phyloP scores from a whole-genome alignment of 2,329 filamentous ascomycete genomes.

The Kalmusia sp. region DNA sequence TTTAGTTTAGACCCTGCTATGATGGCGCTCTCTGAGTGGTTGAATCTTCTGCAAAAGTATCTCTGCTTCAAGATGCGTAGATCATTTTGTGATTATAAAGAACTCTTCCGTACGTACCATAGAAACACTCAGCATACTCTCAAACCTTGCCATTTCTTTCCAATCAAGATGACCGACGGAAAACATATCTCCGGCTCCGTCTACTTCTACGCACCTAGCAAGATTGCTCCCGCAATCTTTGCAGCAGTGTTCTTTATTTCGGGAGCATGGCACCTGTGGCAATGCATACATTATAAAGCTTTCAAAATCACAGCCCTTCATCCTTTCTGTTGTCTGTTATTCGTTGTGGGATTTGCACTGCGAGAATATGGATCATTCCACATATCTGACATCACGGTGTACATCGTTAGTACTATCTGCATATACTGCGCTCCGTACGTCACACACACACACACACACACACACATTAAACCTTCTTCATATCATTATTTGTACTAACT shows the following conservation, averaged over 20 bases:
- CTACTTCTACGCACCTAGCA: slow-evolving; percentile 58
- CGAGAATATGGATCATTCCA: slow-evolving; percentile 60
- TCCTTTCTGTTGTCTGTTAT: slow-evolving; percentile 60
- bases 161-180: slow-evolving; percentile 9
- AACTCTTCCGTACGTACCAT: neutral
- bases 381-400: slow-evolving; percentile 51
- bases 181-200: slow-evolving; percentile 22
- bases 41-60: neutral
- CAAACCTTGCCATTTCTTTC: neutral
- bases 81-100: neutral
- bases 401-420: slow-evolving; percentile 45
- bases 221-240: slow-evolving; percentile 60
- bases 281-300: slow-evolving; percentile 62
- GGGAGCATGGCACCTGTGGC: slow-evolving; percentile 56
- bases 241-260: slow-evolving; percentile 53
- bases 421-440: slow-evolving; percentile 44
- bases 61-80: neutral
- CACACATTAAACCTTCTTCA: too few relatives aligned
- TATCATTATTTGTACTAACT: neutral
- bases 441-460: neutral
- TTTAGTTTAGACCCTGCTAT: neutral
- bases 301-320: slow-evolving; percentile 62
- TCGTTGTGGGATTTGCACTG: slow-evolving; percentile 62
- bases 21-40: neutral
- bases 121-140: neutral